Conservation (phyloP, 306 rosid species). For the Senna tora region DNA sequence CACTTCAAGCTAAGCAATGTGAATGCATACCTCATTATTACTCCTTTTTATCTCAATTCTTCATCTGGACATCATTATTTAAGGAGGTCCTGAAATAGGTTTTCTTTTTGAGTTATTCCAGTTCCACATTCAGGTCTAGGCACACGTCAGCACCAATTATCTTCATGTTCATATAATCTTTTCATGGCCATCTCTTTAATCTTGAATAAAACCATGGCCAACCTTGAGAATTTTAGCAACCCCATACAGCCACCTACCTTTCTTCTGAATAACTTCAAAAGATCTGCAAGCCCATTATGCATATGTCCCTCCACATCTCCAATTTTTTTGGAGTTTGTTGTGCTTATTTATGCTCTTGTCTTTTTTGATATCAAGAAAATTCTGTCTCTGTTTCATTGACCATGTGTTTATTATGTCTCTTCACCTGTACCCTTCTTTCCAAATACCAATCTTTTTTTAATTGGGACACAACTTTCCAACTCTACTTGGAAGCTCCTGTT, state of each 20-base stretch:
- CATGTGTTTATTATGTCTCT: no score
- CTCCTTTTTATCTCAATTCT: constrained; percentile 69
- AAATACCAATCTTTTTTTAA: constrained; percentile 26
- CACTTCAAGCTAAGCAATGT: constrained; percentile 72
- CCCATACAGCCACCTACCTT: constrained; percentile 65
- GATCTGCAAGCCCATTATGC: constrained; percentile 58
- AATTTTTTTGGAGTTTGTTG: constrained; percentile 49
- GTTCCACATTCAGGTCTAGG: constrained; percentile 65
- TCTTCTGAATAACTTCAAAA: constrained; percentile 75
- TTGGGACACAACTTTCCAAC: constrained; percentile 55
- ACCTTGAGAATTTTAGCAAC: constrained; percentile 67
- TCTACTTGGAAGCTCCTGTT: constrained; percentile 44
- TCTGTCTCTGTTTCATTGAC: constrained; percentile 50
- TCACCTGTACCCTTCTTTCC: constrained; percentile 46
- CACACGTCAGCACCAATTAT: constrained; percentile 63
- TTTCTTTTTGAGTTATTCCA: constrained; percentile 63
- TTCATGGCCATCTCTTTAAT: constrained; percentile 72
- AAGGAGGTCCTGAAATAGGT: constrained; percentile 70
- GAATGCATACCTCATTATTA: constrained; percentile 57
- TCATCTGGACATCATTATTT: constrained; percentile 60
- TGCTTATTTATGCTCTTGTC: constrained; percentile 59
- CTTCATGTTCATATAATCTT: constrained; percentile 69
- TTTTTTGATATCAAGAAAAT: constrained; percentile 44
- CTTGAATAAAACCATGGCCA: constrained; percentile 84
- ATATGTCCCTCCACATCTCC: constrained; percentile 55